phyloP scores from a whole-genome alignment of 768 basidiomycete genomes.

The Pisolithus marmoratus region DNA sequence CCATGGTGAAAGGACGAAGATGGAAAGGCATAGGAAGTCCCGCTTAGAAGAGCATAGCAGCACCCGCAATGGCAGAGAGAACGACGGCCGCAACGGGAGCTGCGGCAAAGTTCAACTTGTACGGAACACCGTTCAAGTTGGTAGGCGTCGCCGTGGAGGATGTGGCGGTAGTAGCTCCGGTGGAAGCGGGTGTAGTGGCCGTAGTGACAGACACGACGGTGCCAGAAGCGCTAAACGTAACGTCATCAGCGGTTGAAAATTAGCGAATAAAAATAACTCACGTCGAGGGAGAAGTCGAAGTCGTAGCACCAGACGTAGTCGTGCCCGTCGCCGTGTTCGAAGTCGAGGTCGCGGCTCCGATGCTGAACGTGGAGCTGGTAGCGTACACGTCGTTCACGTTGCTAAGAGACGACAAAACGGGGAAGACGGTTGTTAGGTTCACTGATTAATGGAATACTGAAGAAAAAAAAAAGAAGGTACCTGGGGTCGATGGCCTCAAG shows the following conservation, averaged over 20 bases:
- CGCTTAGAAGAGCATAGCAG: slow-evolving; percentile 39
- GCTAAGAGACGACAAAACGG: slow-evolving; percentile 11
- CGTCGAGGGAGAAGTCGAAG: slow-evolving; percentile 2
- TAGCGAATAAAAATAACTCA: slow-evolving; percentile 1
- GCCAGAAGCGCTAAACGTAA: background rate
- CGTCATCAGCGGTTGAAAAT: background rate
- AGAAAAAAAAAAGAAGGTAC: slow-evolving; percentile 15
- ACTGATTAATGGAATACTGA: background rate
- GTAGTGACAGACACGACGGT: slow-evolving; percentile 4
- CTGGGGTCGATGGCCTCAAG: slow-evolving; percentile 40
- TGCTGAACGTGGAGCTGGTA: slow-evolving; percentile 35
- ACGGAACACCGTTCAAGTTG: slow-evolving; percentile 19
- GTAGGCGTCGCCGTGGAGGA: slow-evolving; percentile 17
- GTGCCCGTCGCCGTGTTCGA: slow-evolving; percentile 8
- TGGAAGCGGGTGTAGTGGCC: slow-evolving; percentile 7
- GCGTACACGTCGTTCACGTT: slow-evolving; percentile 44
- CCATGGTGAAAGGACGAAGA: too few species aligned
- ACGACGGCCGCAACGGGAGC: slow-evolving; percentile 32
- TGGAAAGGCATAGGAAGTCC: too few species aligned
- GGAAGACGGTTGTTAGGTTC: background rate
- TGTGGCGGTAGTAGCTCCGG: slow-evolving; percentile 2
- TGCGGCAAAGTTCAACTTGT: slow-evolving; percentile 28
- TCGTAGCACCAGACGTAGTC: slow-evolving; percentile 10
- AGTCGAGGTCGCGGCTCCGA: slow-evolving; percentile 22
- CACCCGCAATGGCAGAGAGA: slow-evolving; percentile 46